Base-by-base conservation (phyloP, 169 alveolate species). In the Neospora caninum region DNA sequence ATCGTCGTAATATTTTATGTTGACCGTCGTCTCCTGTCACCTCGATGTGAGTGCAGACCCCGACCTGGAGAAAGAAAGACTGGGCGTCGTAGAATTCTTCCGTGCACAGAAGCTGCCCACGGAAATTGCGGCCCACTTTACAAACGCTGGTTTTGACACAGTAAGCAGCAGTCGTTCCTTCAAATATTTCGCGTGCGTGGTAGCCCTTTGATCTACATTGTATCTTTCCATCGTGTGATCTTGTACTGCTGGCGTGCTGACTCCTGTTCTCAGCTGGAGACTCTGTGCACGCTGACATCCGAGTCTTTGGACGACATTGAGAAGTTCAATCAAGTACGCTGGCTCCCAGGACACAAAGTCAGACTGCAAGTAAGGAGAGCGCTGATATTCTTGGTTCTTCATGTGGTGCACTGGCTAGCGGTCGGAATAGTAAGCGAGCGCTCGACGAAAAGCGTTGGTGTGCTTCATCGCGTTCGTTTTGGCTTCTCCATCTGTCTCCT, bases 271-370 rank as follows among this genome's bases (percentile, higher is more conserved):
- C 96, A 95, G 96, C 93, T 97, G 49, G 99, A 97, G 93, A 97
- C 99, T 43, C 94, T 97, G 86, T 95, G 97, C 36, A 97, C 98
- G 49, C 95, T 97, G 83, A 97, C 98, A 45, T 94, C 97, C 54
- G 98, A 96, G 88, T 91, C 98, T 13, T 95, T 97, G 92, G 98
- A 96, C 69, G 98, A 97, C 88, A 97, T 97, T 54, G 99, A 97
- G 95, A 93, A 95, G 54, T 97, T 96, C 96, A 97, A 96, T 78
- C 96, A 96, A 58, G 97, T 98, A 43, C 95, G 96, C 88, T 97
- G 98, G 98, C 97, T 97, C 58, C 99, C 99, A 0, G 99, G 99
- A 4, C 99, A 97, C 96, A 97, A 97, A 95, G 97, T 97, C 67
- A 83, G 96, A 34, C 88, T 95, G 58, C 91, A 88, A 92, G 95